These are phyloP conservation scores for Saccharum officinarum DNA, from an alignment of 176 grass and related monocot species.

Conservation along the genomic window DNA sequence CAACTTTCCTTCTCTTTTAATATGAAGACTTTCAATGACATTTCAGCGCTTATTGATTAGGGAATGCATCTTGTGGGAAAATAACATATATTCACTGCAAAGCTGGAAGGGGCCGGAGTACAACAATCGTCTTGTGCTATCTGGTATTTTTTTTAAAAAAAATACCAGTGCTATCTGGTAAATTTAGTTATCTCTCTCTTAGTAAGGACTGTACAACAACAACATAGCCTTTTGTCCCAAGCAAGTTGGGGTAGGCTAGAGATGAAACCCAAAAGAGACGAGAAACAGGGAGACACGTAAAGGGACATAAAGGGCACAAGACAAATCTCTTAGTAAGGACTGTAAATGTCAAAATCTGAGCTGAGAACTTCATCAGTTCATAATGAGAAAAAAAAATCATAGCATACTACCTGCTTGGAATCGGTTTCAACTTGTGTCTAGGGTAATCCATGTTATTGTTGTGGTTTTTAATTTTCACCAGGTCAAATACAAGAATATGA, in stretches of 20 bases:
- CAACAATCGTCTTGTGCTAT: conserved; percentile 90
- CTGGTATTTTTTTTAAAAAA: conserved; percentile 43
- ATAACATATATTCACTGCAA: conserved; percentile 97
- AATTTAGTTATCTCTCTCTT: conserved; percentile 1
- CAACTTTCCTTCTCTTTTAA: neutral
- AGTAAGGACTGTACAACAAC: neutral
- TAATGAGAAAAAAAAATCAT: conserved; percentile 10
- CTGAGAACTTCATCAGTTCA: conserved; percentile 9
- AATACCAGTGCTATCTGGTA: conserved; percentile 77
- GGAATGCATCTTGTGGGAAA: conserved; percentile 68
- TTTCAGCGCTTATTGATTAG: conserved; percentile 34
- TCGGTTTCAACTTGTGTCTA: neutral
- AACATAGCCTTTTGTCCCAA: no score
- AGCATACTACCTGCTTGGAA: neutral
- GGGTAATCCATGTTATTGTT: neutral
- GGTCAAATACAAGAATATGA: conserved; percentile 94
- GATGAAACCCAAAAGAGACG: no score
- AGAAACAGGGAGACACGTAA: no score
- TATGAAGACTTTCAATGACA: neutral
- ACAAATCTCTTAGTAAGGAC: neutral
- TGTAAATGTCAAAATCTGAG: neutral
- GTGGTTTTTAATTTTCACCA: conserved; percentile 25
- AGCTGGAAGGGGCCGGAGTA: conserved; percentile 91
- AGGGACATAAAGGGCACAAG: no score
- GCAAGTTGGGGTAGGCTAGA: no score